These are phyloP conservation scores for Diplodia scrobiculata DNA, from an alignment of 2,329 filamentous ascomycete genomes.

Conservation along the genomic window DNA sequence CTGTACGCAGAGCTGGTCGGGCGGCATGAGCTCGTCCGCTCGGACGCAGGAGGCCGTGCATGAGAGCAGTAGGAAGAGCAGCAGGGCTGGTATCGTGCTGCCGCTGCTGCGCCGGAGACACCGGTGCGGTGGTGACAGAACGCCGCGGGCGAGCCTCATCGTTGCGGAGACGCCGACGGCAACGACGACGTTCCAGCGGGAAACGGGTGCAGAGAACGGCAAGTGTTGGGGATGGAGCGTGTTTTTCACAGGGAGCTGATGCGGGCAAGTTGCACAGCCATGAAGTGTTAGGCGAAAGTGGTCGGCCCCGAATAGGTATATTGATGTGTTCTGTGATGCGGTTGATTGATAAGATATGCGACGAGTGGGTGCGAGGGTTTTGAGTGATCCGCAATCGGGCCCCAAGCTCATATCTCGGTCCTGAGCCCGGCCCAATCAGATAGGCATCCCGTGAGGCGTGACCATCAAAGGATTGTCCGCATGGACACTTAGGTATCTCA, in stretches of 20 bases:
- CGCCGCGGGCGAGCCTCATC: background rate
- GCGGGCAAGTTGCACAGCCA: conserved; percentile 4
- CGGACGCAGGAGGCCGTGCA: background rate
- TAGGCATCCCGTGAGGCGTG: background rate
- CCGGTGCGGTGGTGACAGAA: background rate
- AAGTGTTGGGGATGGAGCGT: background rate
- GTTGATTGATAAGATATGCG: conserved; percentile 23
- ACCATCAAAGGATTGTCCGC: background rate
- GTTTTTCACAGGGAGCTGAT: conserved; percentile 1
- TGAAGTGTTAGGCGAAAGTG: background rate
- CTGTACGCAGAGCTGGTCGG: conserved; percentile 16
- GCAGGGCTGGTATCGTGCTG: background rate
- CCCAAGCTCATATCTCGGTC: conserved; percentile 10
- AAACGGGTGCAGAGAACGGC: background rate
- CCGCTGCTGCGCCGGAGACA: background rate
- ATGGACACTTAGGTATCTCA: background rate
- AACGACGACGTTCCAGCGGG: background rate
- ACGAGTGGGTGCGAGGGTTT: background rate
- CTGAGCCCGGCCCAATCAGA: conserved; percentile 10
- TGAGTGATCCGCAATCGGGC: conserved; percentile 4
- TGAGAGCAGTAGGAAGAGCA: conserved; percentile 1
- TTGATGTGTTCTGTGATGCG: background rate
- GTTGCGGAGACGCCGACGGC: background rate
- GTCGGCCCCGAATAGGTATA: background rate
- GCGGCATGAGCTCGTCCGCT: conserved; percentile 4